Evolutionary conservation across 75 land plant genomes (phyloP), one percentile per base, ranked within the genome.

Genomic region (Larix kaempferi): DNA sequence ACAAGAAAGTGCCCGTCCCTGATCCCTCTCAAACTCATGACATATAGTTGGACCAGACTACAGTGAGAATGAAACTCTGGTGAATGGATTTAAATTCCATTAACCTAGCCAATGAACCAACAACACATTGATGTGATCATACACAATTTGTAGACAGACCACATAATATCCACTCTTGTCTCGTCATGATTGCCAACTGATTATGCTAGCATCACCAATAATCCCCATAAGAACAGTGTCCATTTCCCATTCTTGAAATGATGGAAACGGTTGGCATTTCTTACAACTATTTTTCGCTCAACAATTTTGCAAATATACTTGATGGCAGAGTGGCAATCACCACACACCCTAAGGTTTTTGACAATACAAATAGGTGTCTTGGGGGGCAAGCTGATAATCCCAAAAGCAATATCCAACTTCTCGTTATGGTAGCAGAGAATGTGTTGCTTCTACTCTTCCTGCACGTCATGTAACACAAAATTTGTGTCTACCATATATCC

Each of bases 361-460:
- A 76, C 66, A 35, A 76, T 49, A 35, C 60, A 69, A 83, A 83
- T 55, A 17, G 78, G 73, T 41, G 80, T 76, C 33, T 61, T 79
- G n/a, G 56, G 49, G 25, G 65, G 76, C 60, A 84, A 81, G 67
- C 35, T 76, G 37, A 82, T 58, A 59, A 83, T 58, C 25, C 85
- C 85, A 75, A 74, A 83, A 21, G 78, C 84, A 62, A 82, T 64
- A 75, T 78, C 84, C 29, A 83, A 49, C 84, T 58, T 82, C 59
- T 83, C 84, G 54, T 78, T 74, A 29, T 76, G 84, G 76, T 52
- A 61, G 21, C 78, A 64, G 25, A 81, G 55, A 55, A 55, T 55
- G 16, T 29, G 71, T 6, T 74, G 60, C 61, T 67, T 54, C 21
- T 64, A 23, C 37, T 33, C 57, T 23, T 60, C 55, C 1, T 61